phyloP scores from a whole-genome alignment of 2,329 filamentous ascomycete species.

The Graphilbum sp. region DNA sequence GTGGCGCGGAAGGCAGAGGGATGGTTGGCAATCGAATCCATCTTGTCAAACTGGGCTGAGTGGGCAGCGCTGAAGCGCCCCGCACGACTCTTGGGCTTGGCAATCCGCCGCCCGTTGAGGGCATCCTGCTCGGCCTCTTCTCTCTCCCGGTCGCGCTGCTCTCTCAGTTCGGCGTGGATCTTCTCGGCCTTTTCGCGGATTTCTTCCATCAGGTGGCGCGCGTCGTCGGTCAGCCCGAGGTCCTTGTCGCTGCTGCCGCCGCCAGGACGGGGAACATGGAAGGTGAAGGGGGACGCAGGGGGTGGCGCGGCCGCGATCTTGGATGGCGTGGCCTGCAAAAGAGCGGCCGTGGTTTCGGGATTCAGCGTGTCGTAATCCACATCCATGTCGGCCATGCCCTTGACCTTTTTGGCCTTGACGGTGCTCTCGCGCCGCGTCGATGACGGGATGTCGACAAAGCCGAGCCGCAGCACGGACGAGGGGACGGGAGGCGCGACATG shows the following conservation, averaged over 20 bases:
- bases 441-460: constrained; percentile 57
- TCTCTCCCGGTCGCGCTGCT: constrained; percentile 40
- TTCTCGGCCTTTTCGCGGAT: constrained; percentile 55
- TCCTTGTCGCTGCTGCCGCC: constrained; percentile 16
- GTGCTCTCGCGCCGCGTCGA: constrained; percentile 4
- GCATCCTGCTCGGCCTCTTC: constrained; percentile 26
- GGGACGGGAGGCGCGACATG: constrained; percentile 52
- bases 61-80: constrained; percentile 73
- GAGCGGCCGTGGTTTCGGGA: constrained; percentile 17
- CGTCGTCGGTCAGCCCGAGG: constrained; percentile 41
- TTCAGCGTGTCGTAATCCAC: neutral
- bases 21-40: constrained; percentile 88
- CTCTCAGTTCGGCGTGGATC: constrained; percentile 52
- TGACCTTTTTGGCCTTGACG: constrained; percentile 13
- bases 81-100: constrained; percentile 60
- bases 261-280: constrained; percentile 35
- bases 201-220: constrained; percentile 44
- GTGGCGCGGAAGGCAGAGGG: constrained; percentile 59
- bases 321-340: constrained; percentile 45
- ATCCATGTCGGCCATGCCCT: neutral
- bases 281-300: constrained; percentile 43
- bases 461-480: constrained; percentile 66
- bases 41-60: constrained; percentile 83
- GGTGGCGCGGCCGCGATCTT: constrained; percentile 31
- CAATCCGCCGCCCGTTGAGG: constrained; percentile 41